These are phyloP conservation scores for Nepenthes mirabilis DNA, from an alignment of 148 eudicot species.

Conservation along the genomic window DNA sequence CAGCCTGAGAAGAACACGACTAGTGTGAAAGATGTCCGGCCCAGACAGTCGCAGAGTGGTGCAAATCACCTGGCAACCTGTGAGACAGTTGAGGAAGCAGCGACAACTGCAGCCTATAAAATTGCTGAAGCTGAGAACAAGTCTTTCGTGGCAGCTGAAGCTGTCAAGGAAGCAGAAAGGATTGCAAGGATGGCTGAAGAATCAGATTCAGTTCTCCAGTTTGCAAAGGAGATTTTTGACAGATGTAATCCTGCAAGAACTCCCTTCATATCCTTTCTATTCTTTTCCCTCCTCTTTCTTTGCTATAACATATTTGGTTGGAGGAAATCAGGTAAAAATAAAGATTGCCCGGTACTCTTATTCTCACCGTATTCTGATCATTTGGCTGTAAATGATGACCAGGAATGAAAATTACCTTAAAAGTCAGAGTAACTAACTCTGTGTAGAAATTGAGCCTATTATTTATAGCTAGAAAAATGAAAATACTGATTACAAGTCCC, in stretches of 20 bases:
- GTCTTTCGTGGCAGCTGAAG: conserved; percentile 50
- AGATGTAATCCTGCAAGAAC: conserved; percentile 24
- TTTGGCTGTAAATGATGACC: too few species aligned
- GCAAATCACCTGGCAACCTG: conserved; percentile 15
- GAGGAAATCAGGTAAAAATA: too few species aligned
- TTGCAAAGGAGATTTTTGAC: conserved; percentile 45
- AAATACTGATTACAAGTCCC: too few species aligned
- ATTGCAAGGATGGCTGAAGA: conserved; percentile 57
- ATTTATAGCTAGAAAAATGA: too few species aligned
- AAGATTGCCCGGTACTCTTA: too few species aligned
- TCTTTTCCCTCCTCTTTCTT: too few species aligned
- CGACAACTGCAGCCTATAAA: conserved; percentile 46
- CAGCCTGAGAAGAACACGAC: conserved; percentile 15
- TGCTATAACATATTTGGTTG: too few species aligned
- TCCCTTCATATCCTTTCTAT: too few species aligned
- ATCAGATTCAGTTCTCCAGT: conserved; percentile 33
- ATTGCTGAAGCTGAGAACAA: conserved; percentile 69
- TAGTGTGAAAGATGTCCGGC: not conserved
- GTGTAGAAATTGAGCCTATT: too few species aligned
- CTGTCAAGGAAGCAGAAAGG: conserved; percentile 66
- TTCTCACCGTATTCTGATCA: too few species aligned
- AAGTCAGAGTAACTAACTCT: too few species aligned
- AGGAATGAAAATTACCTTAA: too few species aligned
- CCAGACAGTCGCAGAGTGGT: conserved; percentile 8
- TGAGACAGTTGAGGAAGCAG: conserved; percentile 53